Evolutionary conservation across 495 filamentous ascomycete genomes (phyloP), one percentile per base, ranked within the genome.

Genomic region (Penicillium cataractarum): DNA sequence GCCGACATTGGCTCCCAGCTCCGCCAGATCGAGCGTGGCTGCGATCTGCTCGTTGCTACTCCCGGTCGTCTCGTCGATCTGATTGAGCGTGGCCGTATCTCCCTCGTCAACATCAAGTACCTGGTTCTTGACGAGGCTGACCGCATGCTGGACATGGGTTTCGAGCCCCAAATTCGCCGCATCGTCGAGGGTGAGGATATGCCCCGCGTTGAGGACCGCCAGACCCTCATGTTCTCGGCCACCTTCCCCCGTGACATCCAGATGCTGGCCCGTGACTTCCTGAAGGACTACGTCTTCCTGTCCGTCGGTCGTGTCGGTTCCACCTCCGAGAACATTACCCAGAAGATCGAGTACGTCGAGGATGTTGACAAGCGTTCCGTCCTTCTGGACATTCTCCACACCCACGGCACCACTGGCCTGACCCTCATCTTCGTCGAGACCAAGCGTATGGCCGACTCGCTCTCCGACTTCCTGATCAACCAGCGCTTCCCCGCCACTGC

Each of bases 101-200:
- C 94, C 13, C 87, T 97, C 39, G 83, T 86, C 65, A 97, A 95
- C 82, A 97, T 98, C 87, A 97, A 97, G 80, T 99, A 97, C 72
- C 84, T 99, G n/a, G 91, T 99, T 65, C 90, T 99, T 39, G 95
- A 99, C 69, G 95, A 99, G 84, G 95, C 95, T 76, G 95, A 99
- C 82, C 96, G 96, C 77, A 98, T 99, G 95, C 82, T 99, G 85
- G 95, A 99, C 83, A 98, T 99, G 95, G 95, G 95, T 90, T 99
- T 99, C 84, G 95, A 99, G 83, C 95, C 95, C 69, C 95, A 99
- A 79, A 97, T 99, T 75, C 93, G 95, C 66, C 90, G 95, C 66
- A 98, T 99, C 68, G 93, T 99, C 26, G 93, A 99, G 78, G 92
- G 91, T 63, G 95, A 97, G 79, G 95, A 99, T 73, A 97, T 98